Base-by-base conservation (phyloP, 495 filamentous ascomycete genomes). In the Penicillium subrubescens region DNA sequence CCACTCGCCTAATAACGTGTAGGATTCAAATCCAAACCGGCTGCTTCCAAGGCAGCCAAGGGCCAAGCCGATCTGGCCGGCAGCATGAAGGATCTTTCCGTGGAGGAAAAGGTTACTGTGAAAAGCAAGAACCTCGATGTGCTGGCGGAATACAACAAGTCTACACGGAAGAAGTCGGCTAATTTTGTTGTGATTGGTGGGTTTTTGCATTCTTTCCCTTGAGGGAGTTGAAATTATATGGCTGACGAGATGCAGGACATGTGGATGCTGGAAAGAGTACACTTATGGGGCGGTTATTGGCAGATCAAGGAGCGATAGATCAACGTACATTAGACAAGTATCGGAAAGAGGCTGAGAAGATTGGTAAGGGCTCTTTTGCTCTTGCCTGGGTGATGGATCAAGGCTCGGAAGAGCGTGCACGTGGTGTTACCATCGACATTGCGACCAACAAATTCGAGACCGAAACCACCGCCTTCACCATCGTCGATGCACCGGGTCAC, bases 231-330 rank as follows among this genome's bases (percentile, higher is more conserved):
- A n/a, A 23, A 39, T 37, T 56, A 33, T 14, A 34, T 21, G 29
- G 19, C 53, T 56, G 53, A 56, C 37, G 21, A 19, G 34, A 25
- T 33, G 6, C 11, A 94, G 93, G 95, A 39, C 95, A 99, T 77
- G 95, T 99, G 51, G 95, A 99, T 77, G 93, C 94, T 48, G 95
- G 95, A 33, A 99, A 99, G 77, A 97, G 93, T 77, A 99, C 95
- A 17, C 82, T 99, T 19, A 98, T 98, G 96, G 95, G 95, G 11
- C 87, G 95, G 17, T 78, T 99, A n/a, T 82, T 99, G 19, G 90
- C 92, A 34, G 96, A 98, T 71, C 84, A 96, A 41, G 89, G 91
- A 31, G 92, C 94, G 1, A 87, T 98, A 7, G 90, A 97, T 65
- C 87, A 95, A 69, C 83, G 93, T 41, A 94, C 93, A 11, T 82